These are phyloP conservation scores for Lentinula raphanica DNA, from an alignment of 768 basidiomycete genomes.

Conservation along the genomic window DNA sequence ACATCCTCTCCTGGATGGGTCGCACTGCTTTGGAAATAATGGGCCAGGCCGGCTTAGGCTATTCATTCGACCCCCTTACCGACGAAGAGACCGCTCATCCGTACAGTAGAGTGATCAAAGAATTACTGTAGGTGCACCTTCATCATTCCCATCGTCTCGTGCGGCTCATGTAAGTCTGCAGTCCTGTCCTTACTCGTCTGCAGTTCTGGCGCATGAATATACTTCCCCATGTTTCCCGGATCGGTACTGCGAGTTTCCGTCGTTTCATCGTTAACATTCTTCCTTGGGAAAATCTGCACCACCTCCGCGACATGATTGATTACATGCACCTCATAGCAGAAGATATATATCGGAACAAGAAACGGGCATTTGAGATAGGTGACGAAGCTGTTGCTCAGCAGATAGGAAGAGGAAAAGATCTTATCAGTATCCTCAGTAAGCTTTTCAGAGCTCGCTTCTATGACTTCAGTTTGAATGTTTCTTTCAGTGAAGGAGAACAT, in stretches of 20 bases:
- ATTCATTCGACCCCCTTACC: slow-evolving; percentile 4
- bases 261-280: slow-evolving; percentile 16
- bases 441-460: too few species aligned
- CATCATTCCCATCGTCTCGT: too few species aligned
- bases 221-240: slow-evolving; percentile 15
- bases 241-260: slow-evolving; percentile 22
- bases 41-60: slow-evolving; percentile 6
- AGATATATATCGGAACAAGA: slow-evolving; percentile 24
- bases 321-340: slow-evolving; percentile 21
- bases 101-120: not conserved
- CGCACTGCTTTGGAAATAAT: slow-evolving; percentile 5
- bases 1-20: slow-evolving; percentile 12
- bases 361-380: slow-evolving; percentile 18
- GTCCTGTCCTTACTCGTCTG: not conserved
- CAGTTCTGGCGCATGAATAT: slow-evolving; percentile 7
- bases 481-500: slow-evolving; percentile 31
- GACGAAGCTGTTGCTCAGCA: slow-evolving; percentile 20
- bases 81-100: slow-evolving; percentile 1
- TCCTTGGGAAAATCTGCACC: slow-evolving; percentile 18
- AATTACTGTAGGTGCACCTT: slow-evolving; percentile 1
- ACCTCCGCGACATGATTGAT: slow-evolving; percentile 23
- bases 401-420: slow-evolving; percentile 28
- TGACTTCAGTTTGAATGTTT: too few species aligned
- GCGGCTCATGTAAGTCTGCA: not conserved
- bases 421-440: slow-evolving; percentile 30